Base-by-base conservation (phyloP, 495 filamentous ascomycete species). In the Podospora anserina region DNA sequence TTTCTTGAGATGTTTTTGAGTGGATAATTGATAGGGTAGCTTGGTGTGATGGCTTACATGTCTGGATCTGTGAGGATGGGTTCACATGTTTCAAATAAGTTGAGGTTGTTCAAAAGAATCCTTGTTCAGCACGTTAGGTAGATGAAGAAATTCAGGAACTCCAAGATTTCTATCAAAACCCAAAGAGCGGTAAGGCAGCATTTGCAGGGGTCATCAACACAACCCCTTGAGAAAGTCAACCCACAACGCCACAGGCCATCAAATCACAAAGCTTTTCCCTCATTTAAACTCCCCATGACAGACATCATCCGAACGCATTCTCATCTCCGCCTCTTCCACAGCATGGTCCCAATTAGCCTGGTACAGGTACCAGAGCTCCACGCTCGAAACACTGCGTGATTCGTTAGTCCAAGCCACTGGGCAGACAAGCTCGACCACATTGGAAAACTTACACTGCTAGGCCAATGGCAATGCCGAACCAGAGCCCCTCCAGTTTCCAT, bases 401-500 rank as follows among this genome's bases (percentile, higher is more conserved):
- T 56, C 4, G 61, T 66, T 34, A 68, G 61, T 56, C 27, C 5
- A 5, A 19, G 4, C 65, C 63, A 26, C 30, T 39, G 23, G 30
- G 16, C 26, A 18, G 26, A 32, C 19, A 23, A 61, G 19, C 15
- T 28, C 4, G 19, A 16, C 4, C 44, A 26, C 3, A 11, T 28
- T 32, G 13, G 59, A 27, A 61, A 30, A 74, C 75, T 71, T 59
- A 75, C 76, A 90, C 78, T 34, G 80, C 75, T 4, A 91, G 78
- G 1, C 88, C 89, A 68, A 90, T 75, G 1, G 88, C 84, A 32
- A 92, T 84, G 39, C 90, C 90, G 39, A 83, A 81, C 92, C 92
- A 94, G 32, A 96, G 78, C 18, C 92, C 90, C 66, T 86, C 78
- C 58, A 94, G 75, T 23, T 86, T 84, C 89, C 89, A 92, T 19